phyloP scores from a whole-genome alignment of 768 basidiomycete species.

The Boletus rubroflammeus region DNA sequence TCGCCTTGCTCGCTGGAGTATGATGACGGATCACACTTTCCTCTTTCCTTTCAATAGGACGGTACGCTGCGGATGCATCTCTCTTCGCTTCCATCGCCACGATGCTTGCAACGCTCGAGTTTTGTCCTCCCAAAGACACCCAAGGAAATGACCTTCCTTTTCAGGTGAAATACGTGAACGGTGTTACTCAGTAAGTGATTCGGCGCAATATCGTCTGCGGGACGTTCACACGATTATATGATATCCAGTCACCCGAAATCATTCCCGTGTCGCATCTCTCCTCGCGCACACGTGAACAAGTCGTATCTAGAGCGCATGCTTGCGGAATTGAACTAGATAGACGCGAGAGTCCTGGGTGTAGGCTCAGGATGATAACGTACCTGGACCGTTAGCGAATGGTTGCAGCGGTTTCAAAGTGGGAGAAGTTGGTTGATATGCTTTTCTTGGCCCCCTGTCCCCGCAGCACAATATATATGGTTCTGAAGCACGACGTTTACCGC shows the following conservation, averaged over 20 bases:
- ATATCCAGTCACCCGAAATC: slow-evolving; percentile 4
- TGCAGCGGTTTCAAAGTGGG: not conserved
- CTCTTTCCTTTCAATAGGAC: not conserved
- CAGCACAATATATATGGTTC: not conserved
- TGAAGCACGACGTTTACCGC: not conserved
- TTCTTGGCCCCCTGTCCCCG: not conserved
- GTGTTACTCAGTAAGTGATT: slow-evolving; percentile 5
- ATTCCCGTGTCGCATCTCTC: slow-evolving; percentile 10
- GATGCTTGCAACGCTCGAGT: slow-evolving; percentile 15
- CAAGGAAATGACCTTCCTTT: not conserved
- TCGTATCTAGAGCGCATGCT: not conserved
- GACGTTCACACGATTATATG: not conserved
- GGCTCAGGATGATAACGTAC: not conserved
- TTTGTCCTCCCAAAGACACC: not conserved
- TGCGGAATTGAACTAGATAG: not conserved
- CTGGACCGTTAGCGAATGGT: not conserved
- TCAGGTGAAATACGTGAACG: slow-evolving; percentile 3
- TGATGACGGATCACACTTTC: not conserved
- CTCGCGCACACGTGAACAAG: slow-evolving; percentile 2
- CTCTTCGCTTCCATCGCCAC: slow-evolving; percentile 6
- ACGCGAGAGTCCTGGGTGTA: not conserved
- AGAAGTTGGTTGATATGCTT: not conserved
- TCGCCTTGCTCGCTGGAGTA: not conserved
- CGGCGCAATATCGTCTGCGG: not conserved
- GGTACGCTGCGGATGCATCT: not conserved